A percentile compares a stretch with the other conserved stretches of the same genome.
phyloP scores from a whole-genome alignment of 2,329 filamentous ascomycete species.

The Botryotinia globosa region DNA sequence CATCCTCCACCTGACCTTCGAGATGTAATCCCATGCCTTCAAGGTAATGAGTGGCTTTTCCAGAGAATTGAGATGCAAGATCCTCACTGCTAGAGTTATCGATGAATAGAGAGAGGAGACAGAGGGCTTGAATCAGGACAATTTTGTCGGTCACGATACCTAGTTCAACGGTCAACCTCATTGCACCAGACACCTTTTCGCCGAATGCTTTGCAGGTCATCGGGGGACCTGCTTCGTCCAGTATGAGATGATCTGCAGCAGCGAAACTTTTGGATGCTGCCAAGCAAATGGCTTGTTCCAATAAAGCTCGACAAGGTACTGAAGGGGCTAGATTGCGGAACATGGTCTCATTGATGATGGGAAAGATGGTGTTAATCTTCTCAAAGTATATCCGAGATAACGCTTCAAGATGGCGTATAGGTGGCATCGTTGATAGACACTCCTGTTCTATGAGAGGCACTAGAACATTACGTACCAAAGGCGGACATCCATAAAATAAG shows the following conservation, averaged over 20 bases:
- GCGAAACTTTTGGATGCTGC: conserved; percentile 52
- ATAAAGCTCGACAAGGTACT: conserved; percentile 43
- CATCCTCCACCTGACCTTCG: conserved; percentile 37
- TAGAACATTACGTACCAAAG: conserved; percentile 27
- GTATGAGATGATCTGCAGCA: conserved; percentile 44
- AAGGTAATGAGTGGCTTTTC: conserved; percentile 55
- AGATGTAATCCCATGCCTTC: conserved; percentile 58
- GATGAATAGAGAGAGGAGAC: conserved; percentile 57
- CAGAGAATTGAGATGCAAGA: conserved; percentile 52
- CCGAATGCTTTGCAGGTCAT: conserved; percentile 30
- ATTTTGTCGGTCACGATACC: conserved; percentile 54
- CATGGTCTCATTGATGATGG: conserved; percentile 31
- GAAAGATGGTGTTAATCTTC: conserved; percentile 35
- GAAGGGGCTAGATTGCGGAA: conserved; percentile 40
- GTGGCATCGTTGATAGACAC: conserved; percentile 47
- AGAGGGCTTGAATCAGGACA: conserved; percentile 52
- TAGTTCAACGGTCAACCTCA: conserved; percentile 45
- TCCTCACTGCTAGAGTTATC: conserved; percentile 55
- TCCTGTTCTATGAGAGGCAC: conserved; percentile 33
- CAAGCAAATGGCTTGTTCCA: conserved; percentile 53
- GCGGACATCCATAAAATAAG: conserved; percentile 26
- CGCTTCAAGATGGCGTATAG: conserved; percentile 46
- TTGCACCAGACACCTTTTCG: conserved; percentile 28
- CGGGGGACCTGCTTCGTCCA: conserved; percentile 21
- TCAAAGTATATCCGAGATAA: conserved; percentile 44